Percentiles rank a stretch among this genome's conserved stretches.
phyloP scores from a whole-genome alignment of 176 grass and related monocot species.

The Avena atlantica region DNA sequence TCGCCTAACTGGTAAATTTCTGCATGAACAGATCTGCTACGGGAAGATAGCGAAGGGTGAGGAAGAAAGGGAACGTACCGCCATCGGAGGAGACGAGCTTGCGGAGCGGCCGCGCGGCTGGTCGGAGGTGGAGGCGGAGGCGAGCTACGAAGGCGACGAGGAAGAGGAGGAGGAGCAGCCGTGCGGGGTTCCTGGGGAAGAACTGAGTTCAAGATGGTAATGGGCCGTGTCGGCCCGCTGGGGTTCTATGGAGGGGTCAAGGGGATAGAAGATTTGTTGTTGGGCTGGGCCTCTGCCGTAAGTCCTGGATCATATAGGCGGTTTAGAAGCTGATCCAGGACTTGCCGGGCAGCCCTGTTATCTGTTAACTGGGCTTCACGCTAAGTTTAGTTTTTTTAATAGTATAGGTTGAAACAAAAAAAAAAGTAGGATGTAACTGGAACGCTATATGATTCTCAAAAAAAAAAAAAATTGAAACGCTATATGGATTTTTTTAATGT shows the following conservation, averaged over 20 bases:
- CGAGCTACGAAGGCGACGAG: background rate
- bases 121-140: background rate
- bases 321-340: background rate
- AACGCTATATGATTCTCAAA: no score
- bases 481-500: no score
- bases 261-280: background rate
- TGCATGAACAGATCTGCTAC: background rate
- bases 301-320: no score
- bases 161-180: background rate
- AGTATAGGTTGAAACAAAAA: no score
- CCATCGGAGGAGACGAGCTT: slow-evolving; percentile 38
- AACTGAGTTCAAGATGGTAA: background rate
- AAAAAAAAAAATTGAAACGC: no score
- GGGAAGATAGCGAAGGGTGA: background rate
- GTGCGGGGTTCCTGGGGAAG: background rate
- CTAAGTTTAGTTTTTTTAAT: no score
- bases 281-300: background rate
- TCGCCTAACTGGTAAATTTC: no score
- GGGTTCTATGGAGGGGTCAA: slow-evolving; percentile 6
- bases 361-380: no score
- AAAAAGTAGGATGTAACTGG: no score
- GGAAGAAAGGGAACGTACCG: slow-evolving; percentile 33
- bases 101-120: slow-evolving; percentile 1
- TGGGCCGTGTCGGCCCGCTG: background rate
- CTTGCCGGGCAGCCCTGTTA: background rate